A percentile compares a stretch with the other conserved stretches of the same genome.
Conservation (phyloP, 2,329 filamentous ascomycete genomes). For the Aspergillus ochraceoroseus region DNA sequence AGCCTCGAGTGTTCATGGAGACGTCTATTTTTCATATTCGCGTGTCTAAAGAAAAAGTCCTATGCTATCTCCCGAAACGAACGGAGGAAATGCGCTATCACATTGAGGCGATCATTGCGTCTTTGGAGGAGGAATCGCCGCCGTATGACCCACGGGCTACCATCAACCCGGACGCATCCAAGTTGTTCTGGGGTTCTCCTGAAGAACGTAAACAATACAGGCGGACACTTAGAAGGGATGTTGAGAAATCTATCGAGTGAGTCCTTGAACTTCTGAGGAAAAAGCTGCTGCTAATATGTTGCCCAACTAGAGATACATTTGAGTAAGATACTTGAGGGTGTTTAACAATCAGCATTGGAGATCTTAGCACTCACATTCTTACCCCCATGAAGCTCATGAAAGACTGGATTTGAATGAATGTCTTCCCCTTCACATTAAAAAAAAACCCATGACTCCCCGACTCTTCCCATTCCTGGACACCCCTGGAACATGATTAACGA, state of each 20-base stretch:
- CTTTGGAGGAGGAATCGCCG: slow-evolving; percentile 81
- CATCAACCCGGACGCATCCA: slow-evolving; percentile 79
- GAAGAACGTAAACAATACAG: slow-evolving; percentile 82
- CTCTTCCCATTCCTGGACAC: too few relatives aligned
- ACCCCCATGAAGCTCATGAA: too few relatives aligned
- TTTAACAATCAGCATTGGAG: neutral
- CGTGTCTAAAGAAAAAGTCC: slow-evolving; percentile 70
- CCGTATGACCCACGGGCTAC: slow-evolving; percentile 85
- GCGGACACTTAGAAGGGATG: slow-evolving; percentile 70
- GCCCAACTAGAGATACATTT: slow-evolving; percentile 5
- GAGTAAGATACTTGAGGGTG: slow-evolving; percentile 1
- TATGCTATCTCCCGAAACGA: slow-evolving; percentile 72
- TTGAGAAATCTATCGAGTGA: slow-evolving; percentile 48
- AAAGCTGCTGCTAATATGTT: neutral
- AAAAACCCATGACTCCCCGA: too few relatives aligned
- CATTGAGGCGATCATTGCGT: slow-evolving; percentile 73
- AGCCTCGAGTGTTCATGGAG: slow-evolving; percentile 76
- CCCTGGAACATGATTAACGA: too few relatives aligned
- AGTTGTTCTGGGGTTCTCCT: slow-evolving; percentile 75
- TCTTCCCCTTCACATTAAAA: too few relatives aligned
- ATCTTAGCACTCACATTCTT: too few relatives aligned
- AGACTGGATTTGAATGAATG: too few relatives aligned
- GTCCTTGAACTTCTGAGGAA: neutral
- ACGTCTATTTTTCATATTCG: slow-evolving; percentile 83
- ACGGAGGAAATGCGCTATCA: slow-evolving; percentile 75